phyloP scores from a whole-genome alignment of 2,329 filamentous ascomycete genomes.

The Aspergillus melleus region DNA sequence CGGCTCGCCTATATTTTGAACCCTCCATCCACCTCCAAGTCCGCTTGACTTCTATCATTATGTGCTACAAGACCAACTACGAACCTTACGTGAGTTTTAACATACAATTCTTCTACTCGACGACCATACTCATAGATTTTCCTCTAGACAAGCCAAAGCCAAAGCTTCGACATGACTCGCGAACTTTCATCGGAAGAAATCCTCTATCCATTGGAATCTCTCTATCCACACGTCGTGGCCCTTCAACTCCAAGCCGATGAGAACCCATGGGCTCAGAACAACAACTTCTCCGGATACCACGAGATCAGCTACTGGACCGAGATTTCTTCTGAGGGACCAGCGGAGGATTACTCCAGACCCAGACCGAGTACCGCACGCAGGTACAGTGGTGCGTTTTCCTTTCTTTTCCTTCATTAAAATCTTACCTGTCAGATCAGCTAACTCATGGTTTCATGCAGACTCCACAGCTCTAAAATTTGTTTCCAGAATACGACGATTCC shows the following conservation, averaged over 20 bases:
- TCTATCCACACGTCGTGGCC: conserved; percentile 41
- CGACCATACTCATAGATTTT: not conserved
- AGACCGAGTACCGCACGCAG: conserved; percentile 16
- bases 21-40: not conserved
- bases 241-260: conserved; percentile 36
- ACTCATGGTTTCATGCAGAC: conserved; percentile 21
- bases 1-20: not conserved
- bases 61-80: conserved; percentile 43
- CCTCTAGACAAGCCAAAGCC: conserved; percentile 21
- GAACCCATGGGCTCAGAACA: conserved; percentile 24
- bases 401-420: conserved; percentile 4
- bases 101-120: not conserved
- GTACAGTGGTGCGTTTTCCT: conserved; percentile 26
- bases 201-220: conserved; percentile 32
- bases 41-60: conserved; percentile 18
- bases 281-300: conserved; percentile 31
- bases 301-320: conserved; percentile 34
- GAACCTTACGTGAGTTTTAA: conserved; percentile 37
- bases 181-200: conserved; percentile 30
- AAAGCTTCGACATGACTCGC: conserved; percentile 27
- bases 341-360: conserved; percentile 21
- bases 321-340: conserved; percentile 27
- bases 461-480: conserved; percentile 29
- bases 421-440: conserved; percentile 17
- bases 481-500: conserved; percentile 33